Base-by-base conservation (phyloP, 805 yeast species). In the Saturnispora bothae region DNA sequence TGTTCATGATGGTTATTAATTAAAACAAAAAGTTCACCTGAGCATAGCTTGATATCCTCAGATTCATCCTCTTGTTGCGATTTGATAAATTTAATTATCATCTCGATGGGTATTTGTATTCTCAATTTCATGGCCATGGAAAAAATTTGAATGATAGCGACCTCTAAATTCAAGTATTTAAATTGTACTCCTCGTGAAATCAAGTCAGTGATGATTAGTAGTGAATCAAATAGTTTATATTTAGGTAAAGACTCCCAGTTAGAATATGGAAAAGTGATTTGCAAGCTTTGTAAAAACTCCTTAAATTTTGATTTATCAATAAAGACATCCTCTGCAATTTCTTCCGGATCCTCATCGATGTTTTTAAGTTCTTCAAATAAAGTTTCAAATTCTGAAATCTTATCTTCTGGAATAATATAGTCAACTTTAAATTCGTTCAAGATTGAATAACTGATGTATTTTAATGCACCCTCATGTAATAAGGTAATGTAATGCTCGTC, bases 141-240 rank as follows among this genome's bases (percentile, higher is more conserved):
- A 7, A 37, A 37, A 8, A 37, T 8, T 26, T 14, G 17, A 13
- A 25, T 16, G 8, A 37, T 6, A 4, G 34, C 34, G 10, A 17
- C n/a, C 26, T 36, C 40, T 8, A 37, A 13, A 26, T 21, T 37
- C 14, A 17, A n/a, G 7, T 22, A 14, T 9, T 31, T 16, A 19
- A 37, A 37, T 15, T 9, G 38, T 3, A 40, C 31, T 17, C 36
- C 28, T 5, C 19, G 17, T 3, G 36, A 19, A 35, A 47, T 30
- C 9, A 47, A 26, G 31, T 47, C 48, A 22, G 30, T 21, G 2
- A 46, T 9, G 13, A 47, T 41, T 15, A 41, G 36, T 12, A 47
- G 37, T 36, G 41, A 42, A 34, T 47, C 41, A 26, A 41, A 39
- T 37, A 39, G 41, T 26, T 37, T 32, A 13, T 23, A 42, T n/a